phyloP scores from a whole-genome alignment of 768 basidiomycete genomes.

The Mycena leptocephala region DNA sequence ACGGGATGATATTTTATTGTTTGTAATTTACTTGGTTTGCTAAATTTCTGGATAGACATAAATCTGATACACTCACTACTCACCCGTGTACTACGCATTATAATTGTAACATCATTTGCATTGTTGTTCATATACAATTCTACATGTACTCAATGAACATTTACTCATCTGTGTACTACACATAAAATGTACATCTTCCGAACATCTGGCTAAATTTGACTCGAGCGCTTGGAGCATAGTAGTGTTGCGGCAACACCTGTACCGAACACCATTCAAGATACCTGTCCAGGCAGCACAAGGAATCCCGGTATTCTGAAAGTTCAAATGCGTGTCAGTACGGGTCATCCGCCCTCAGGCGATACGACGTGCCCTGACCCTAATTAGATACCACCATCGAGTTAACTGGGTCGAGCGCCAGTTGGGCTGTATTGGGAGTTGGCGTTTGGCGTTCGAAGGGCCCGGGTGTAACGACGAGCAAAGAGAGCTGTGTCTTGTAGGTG shows the following conservation, averaged over 20 bases:
- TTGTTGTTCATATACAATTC: background rate
- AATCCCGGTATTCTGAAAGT: background rate
- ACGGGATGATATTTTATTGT: background rate
- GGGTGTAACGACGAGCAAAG: too few species aligned
- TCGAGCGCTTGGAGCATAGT: background rate
- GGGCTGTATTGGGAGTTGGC: background rate
- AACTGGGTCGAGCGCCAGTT: background rate
- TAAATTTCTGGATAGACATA: constrained; percentile 1
- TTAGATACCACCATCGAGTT: background rate
- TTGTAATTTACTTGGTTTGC: background rate
- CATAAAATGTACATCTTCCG: background rate
- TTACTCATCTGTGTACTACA: background rate
- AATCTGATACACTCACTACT: constrained; percentile 7
- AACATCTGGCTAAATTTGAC: too few species aligned
- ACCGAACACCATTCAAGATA: background rate
- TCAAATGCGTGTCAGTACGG: background rate
- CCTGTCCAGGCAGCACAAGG: background rate
- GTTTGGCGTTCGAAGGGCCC: too few species aligned
- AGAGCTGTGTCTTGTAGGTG: too few species aligned
- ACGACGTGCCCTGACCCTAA: background rate
- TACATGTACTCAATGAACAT: background rate
- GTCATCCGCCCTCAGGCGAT: background rate
- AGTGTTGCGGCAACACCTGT: background rate
- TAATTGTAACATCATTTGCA: background rate
- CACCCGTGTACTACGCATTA: background rate